phyloP scores from a whole-genome alignment of 192 early-diverging fungal genomes.

The Coemansia sp. region DNA sequence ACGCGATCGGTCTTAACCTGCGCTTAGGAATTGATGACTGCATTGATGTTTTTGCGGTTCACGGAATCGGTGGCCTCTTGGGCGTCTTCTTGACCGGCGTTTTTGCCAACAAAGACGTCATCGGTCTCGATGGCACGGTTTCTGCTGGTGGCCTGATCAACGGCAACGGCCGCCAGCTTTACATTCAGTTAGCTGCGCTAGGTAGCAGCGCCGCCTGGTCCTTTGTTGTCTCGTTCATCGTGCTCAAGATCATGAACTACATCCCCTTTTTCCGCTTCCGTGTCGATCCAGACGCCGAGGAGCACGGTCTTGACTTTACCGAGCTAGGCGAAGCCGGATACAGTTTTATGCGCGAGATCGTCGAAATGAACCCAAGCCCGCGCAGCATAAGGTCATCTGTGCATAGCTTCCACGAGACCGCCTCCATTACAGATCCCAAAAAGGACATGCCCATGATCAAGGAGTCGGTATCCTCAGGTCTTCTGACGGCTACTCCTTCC shows the following conservation, averaged over 20 bases:
- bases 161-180: slow-evolving; percentile 67
- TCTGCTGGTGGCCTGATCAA: slow-evolving; percentile 65
- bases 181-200: slow-evolving; percentile 68
- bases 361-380: slow-evolving; percentile 6
- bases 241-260: slow-evolving; percentile 58
- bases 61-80: slow-evolving; percentile 69
- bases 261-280: slow-evolving; percentile 59
- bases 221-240: slow-evolving; percentile 57
- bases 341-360: slow-evolving; percentile 38
- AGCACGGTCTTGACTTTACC: slow-evolving; percentile 54
- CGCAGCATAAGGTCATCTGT: neutral
- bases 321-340: slow-evolving; percentile 57
- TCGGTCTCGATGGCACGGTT: slow-evolving; percentile 60
- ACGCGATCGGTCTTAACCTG: slow-evolving; percentile 64
- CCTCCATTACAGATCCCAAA: slow-evolving; percentile 28
- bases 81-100: slow-evolving; percentile 90
- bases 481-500: slow-evolving; percentile 11
- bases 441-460: slow-evolving; percentile 28
- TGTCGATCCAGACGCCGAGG: slow-evolving; percentile 55
- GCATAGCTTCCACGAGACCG: slow-evolving; percentile 21
- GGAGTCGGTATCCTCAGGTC: slow-evolving; percentile 17
- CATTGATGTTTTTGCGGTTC: slow-evolving; percentile 80
- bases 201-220: slow-evolving; percentile 64
- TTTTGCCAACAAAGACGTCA: slow-evolving; percentile 81
- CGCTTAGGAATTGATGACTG: slow-evolving; percentile 74